Evolutionary conservation across 441 rosid genomes (phyloP), one percentile per base, ranked within the genome.

Genomic region (Kokia cookei): DNA sequence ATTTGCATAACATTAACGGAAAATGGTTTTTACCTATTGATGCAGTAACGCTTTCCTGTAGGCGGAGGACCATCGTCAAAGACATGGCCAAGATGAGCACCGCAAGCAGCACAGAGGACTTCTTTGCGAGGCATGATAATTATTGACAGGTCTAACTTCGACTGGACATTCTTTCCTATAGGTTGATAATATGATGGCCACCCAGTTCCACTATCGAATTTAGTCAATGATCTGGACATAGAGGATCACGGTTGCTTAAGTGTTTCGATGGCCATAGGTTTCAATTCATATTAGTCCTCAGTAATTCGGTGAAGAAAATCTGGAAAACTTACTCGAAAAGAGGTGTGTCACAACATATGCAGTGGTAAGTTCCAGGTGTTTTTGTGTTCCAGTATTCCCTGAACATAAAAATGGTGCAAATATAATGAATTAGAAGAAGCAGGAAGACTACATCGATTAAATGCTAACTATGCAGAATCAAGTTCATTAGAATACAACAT

Each of bases 151-250:
- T 92, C 98, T 73, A 89, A 72, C 79, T 88, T 87, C 5, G 95
- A 86, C 78, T 90, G 88, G 69, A 86, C 94, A 53, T 92, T 92
- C 79, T 83, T 79, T 57, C 85, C 97, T 8, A 88, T 66, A 12
- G 97, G 94, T 77, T 90, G 77, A 80, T 88, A 90, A 81, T 88
- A 92, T 11, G 98, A 94, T 22, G 98, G 98, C 98, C 98, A 94
- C 4, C 97, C 97, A 7, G 97, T 94, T 82, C 98, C 98, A 22
- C 98, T 94, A 19, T 94, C 95, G 65, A 91, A 94, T 84, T 94
- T 94, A 27, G 97, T 90, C 2, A 90, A 82, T 61, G 98, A 94
- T 57, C 98, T 92, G 82, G 11, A 75, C 1, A 67, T 3, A 65
- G 40, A 82, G 66, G 79, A 57, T 66, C 27, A 27, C 37, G 2